Evolutionary conservation across 129 eudicot genomes (phyloP).

Genomic region (Centella asiatica): DNA sequence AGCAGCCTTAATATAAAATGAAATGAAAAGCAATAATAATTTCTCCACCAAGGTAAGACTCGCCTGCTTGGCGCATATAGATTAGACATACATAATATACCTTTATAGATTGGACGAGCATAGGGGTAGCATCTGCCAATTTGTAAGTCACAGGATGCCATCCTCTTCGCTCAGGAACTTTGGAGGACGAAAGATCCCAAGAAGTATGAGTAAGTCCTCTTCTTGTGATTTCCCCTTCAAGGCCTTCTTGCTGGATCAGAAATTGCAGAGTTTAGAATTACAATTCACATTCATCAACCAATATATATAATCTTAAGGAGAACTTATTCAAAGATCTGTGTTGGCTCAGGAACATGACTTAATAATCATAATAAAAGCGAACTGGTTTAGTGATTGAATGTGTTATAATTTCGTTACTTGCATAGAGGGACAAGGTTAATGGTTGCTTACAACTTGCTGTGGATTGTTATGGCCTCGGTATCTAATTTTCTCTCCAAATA

Average conservation of each 20-base stretch:
- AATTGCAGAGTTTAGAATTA: neutral
- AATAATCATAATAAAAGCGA: neutral
- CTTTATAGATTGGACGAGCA: conserved; percentile 78
- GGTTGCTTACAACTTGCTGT: too few relatives aligned
- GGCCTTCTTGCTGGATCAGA: conserved; percentile 55
- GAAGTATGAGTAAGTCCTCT: conserved; percentile 78
- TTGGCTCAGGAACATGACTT: neutral
- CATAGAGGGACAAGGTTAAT: too few relatives aligned
- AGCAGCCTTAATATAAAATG: too few relatives aligned
- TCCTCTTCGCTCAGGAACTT: conserved; percentile 71
- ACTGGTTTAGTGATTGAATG: neutral
- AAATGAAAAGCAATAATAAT: too few relatives aligned
- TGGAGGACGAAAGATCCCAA: conserved; percentile 72
- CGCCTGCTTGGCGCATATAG: neutral
- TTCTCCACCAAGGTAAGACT: too few relatives aligned
- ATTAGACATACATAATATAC: too few relatives aligned
- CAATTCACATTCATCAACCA: neutral
- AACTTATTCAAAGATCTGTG: neutral
- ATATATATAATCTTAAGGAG: neutral
- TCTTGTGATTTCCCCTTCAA: conserved; percentile 80
- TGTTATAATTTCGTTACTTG: too few relatives aligned
- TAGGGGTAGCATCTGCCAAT: conserved; percentile 76
- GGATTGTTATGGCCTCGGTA: too few relatives aligned
- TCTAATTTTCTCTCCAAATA: too few relatives aligned
- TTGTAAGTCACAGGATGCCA: conserved; percentile 97